Evolutionary conservation across 352 stramenopile species (phyloP).

Genomic region (Phytophthora cryptogea): DNA sequence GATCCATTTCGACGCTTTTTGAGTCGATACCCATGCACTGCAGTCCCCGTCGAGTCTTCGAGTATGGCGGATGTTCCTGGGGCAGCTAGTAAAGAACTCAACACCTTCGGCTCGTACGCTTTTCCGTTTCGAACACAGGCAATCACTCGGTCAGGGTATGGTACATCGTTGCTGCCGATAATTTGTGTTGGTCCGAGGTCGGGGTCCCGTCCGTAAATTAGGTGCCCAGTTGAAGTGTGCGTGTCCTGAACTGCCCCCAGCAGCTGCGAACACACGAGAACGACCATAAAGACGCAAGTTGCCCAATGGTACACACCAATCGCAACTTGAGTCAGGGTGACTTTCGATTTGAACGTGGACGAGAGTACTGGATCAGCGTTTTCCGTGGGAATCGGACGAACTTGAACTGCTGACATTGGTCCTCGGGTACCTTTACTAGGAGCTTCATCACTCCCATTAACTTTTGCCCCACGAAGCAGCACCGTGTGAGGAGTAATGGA

Average conservation of each 20-base stretch:
- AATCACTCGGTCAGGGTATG: conserved; percentile 50
- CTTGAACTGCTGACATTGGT: too few species aligned
- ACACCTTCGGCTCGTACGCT: conserved; percentile 35
- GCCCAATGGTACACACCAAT: conserved; percentile 18
- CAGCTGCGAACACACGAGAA: conserved; percentile 44
- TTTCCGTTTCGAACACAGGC: conserved; percentile 18
- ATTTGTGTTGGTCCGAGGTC: conserved; percentile 25
- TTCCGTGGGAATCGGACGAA: too few species aligned
- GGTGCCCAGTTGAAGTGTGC: not conserved
- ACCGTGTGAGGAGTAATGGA: too few species aligned
- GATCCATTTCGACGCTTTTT: conserved; percentile 23
- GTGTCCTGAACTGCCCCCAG: conserved; percentile 36
- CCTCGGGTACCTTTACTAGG: too few species aligned
- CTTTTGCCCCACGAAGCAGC: too few species aligned
- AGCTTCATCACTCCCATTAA: too few species aligned
- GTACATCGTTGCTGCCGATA: conserved; percentile 44
- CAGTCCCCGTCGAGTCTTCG: conserved; percentile 21
- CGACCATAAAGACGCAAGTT: conserved; percentile 39
- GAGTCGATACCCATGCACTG: conserved; percentile 23
- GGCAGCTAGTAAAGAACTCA: conserved; percentile 30
- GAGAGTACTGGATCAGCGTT: too few species aligned
- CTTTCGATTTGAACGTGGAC: not conserved
- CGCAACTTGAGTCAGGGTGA: conserved; percentile 5
- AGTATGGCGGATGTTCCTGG: conserved; percentile 16
- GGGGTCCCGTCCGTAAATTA: conserved; percentile 19